phyloP scores from a whole-genome alignment of 345 rosid species.

The Schrenkiella parvula region DNA sequence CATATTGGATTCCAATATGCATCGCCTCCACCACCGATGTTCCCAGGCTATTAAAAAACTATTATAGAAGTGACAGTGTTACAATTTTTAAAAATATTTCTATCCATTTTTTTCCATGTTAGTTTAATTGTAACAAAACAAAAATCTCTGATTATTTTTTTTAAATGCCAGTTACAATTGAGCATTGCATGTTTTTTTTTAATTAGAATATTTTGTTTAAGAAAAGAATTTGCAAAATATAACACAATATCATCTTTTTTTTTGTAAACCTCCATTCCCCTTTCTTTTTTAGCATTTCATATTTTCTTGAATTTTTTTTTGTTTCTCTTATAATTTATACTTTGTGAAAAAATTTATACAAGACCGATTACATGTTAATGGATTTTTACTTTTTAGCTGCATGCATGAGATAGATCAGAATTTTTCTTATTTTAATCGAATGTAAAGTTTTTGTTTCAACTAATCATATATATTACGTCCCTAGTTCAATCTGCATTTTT shows the following conservation, averaged over 20 bases:
- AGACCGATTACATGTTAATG: no score
- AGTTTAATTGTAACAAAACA: not conserved
- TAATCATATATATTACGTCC: no score
- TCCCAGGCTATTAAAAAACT: constrained; percentile 49
- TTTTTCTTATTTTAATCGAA: no score
- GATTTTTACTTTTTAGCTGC: no score
- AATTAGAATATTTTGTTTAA: not conserved
- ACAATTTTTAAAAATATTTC: not conserved
- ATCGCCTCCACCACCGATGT: constrained; percentile 64
- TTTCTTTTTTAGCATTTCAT: not conserved
- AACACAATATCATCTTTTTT: not conserved
- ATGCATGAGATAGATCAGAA: no score
- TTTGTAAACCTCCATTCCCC: not conserved
- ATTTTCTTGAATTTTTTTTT: not conserved
- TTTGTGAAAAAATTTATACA: no score
- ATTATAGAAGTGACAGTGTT: not conserved
- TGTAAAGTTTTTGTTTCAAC: no score
- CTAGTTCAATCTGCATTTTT: no score
- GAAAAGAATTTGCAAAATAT: not conserved
- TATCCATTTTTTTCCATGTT: not conserved
- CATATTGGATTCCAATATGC: constrained; percentile 46
- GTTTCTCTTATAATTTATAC: not conserved
- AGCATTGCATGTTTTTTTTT: not conserved
- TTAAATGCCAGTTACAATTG: not conserved
- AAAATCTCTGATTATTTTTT: no score